Conservation (phyloP, 2,329 filamentous ascomycete species). For the Scedosporium minutisporum region DNA sequence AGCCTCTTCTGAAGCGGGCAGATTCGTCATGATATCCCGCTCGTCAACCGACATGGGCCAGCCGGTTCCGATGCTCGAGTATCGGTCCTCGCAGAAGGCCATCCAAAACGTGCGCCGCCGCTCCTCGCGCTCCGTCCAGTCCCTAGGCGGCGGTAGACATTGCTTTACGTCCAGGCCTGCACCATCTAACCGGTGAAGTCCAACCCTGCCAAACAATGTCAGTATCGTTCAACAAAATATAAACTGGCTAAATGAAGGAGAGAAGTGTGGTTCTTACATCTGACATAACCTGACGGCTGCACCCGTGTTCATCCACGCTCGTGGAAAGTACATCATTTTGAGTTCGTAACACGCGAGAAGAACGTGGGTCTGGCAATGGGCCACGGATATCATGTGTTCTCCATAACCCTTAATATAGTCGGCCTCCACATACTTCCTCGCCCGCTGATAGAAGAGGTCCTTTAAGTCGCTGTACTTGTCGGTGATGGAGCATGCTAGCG, state of each 20-base stretch:
- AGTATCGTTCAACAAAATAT: constrained; percentile 14
- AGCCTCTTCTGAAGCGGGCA: constrained; percentile 76
- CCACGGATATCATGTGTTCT: constrained; percentile 76
- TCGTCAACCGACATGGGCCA: constrained; percentile 97
- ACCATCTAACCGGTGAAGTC: constrained; percentile 79
- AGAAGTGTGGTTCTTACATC: constrained; percentile 47
- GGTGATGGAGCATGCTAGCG: constrained; percentile 73
- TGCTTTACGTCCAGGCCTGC: constrained; percentile 82
- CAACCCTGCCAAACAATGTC: constrained; percentile 58
- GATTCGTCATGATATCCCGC: constrained; percentile 75
- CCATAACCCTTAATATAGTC: constrained; percentile 91
- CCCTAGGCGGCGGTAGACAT: constrained; percentile 72
- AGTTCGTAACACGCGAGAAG: constrained; percentile 82
- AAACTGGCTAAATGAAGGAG: neutral
- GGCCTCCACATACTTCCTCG: constrained; percentile 80
- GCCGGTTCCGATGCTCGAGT: constrained; percentile 90
- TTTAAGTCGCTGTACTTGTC: constrained; percentile 75
- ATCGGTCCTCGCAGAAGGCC: constrained; percentile 81
- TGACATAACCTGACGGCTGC: constrained; percentile 70
- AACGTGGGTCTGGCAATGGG: constrained; percentile 77
- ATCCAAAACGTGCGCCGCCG: constrained; percentile 90
- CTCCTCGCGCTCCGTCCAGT: constrained; percentile 93
- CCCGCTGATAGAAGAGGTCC: constrained; percentile 80
- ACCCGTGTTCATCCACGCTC: constrained; percentile 89
- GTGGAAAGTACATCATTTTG: constrained; percentile 93